These are phyloP conservation scores for Cyclotella kingstonii DNA, from an alignment of 108 stramenopile species.

Conservation along the genomic window DNA sequence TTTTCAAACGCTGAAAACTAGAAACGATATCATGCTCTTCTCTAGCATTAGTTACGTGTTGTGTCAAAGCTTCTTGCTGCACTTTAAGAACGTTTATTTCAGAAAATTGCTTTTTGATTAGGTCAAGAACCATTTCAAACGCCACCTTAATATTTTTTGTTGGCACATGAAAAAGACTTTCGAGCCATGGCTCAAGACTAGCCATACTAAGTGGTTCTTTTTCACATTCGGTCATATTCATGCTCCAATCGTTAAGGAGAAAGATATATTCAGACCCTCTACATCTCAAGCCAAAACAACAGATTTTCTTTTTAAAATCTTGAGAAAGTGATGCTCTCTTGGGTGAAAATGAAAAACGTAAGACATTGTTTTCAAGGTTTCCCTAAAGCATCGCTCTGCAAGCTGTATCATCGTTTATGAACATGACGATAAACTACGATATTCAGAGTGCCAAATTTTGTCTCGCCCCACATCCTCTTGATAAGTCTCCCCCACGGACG, in stretches of 20 bases:
- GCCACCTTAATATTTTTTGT: constrained; percentile 24
- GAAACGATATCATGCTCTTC: constrained; percentile 2
- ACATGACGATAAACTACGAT: neutral
- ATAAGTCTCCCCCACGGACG: neutral
- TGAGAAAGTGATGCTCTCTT: too few relatives aligned
- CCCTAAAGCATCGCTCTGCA: too few relatives aligned
- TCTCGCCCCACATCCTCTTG: neutral
- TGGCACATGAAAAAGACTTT: constrained; percentile 20
- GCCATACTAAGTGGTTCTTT: neutral
- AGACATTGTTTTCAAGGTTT: too few relatives aligned
- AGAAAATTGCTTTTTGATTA: constrained; percentile 23
- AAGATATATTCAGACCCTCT: too few relatives aligned
- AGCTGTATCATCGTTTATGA: too few relatives aligned
- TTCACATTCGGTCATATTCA: neutral
- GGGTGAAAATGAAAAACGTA: too few relatives aligned
- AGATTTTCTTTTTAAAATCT: too few relatives aligned
- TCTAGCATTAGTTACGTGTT: too few relatives aligned
- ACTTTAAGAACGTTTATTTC: constrained; percentile 15
- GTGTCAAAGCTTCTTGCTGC: constrained; percentile 13
- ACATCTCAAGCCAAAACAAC: too few relatives aligned
- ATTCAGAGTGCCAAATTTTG: neutral
- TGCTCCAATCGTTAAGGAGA: neutral
- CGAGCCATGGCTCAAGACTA: constrained; percentile 10
- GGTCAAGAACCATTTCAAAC: constrained; percentile 16
- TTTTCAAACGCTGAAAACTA: constrained; percentile 10